Conservation (phyloP, 352 stramenopile species). For the Pythium phragmitis region DNA sequence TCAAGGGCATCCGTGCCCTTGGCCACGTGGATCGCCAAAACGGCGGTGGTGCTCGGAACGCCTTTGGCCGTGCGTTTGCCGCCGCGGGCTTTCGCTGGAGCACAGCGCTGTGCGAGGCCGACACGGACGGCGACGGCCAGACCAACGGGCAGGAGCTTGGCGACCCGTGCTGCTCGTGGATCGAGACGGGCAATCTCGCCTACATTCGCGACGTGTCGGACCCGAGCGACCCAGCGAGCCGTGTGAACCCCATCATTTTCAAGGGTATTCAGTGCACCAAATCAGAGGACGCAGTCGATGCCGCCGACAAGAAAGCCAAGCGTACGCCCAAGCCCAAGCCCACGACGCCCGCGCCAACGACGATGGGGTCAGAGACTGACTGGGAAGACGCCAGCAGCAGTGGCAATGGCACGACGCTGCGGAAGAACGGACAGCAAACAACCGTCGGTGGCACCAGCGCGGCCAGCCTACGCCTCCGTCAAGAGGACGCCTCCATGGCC, state of each 20-base stretch:
- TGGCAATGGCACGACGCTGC: neutral
- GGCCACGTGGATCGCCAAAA: constrained; percentile 26
- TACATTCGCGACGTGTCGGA: constrained; percentile 28
- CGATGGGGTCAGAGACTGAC: neutral
- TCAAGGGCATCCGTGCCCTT: constrained; percentile 26
- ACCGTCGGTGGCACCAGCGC: neutral
- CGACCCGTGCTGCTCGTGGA: constrained; percentile 57
- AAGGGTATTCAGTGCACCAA: constrained; percentile 30
- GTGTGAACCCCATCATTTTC: constrained; percentile 17
- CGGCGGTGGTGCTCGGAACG: constrained; percentile 21
- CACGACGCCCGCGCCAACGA: neutral
- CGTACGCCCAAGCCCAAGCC: constrained; percentile 12
- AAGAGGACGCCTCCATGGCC: neutral
- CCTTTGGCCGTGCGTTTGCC: constrained; percentile 45
- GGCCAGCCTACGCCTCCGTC: neutral
- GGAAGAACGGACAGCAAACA: neutral
- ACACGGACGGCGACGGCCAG: constrained; percentile 46
- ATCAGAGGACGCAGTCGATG: constrained; percentile 23
- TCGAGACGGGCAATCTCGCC: constrained; percentile 21
- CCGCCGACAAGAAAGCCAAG: constrained; percentile 5
- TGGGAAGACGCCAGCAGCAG: neutral
- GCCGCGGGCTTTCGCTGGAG: constrained; percentile 27
- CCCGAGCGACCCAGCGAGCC: constrained; percentile 19
- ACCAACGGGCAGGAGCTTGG: constrained; percentile 72
- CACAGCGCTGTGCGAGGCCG: constrained; percentile 32